These are phyloP conservation scores for Paramarasmius palmivorus DNA, from an alignment of 1,284 basidiomycete species.

Conservation along the genomic window DNA sequence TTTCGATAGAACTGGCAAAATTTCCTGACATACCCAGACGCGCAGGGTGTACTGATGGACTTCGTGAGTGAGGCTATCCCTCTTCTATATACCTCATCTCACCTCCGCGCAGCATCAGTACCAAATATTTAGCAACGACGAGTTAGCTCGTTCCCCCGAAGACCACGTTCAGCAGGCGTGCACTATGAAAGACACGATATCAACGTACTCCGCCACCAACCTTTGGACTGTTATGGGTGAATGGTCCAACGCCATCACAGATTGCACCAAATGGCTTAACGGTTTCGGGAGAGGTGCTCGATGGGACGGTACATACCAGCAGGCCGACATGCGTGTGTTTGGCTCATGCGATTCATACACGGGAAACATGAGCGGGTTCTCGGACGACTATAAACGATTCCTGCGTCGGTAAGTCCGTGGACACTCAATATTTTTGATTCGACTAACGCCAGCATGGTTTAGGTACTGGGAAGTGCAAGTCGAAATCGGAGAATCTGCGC, in stretches of 20 bases:
- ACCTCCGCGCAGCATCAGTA: conserved; percentile 62
- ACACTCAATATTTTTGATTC: neutral
- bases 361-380: conserved; percentile 60
- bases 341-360: conserved; percentile 63
- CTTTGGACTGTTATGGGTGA: conserved; percentile 71
- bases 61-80: conserved; percentile 39
- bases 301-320: conserved; percentile 59
- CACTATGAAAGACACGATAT: conserved; percentile 36
- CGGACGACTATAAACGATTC: conserved; percentile 61
- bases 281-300: conserved; percentile 71
- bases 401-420: conserved; percentile 51
- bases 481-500: conserved; percentile 59
- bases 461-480: conserved; percentile 83
- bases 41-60: conserved; percentile 63
- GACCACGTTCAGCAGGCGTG: conserved; percentile 54
- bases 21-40: conserved; percentile 56
- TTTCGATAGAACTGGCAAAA: conserved; percentile 54
- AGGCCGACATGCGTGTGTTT: conserved; percentile 37
- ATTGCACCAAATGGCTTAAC: conserved; percentile 80
- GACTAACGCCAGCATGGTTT: neutral
- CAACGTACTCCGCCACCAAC: conserved; percentile 46
- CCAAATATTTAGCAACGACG: conserved; percentile 70
- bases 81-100: conserved; percentile 3
- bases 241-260: conserved; percentile 80
- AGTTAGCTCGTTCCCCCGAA: conserved; percentile 54